These are phyloP conservation scores for Silene uniflora DNA, from an alignment of 148 eudicot genomes.

Conservation along the genomic window DNA sequence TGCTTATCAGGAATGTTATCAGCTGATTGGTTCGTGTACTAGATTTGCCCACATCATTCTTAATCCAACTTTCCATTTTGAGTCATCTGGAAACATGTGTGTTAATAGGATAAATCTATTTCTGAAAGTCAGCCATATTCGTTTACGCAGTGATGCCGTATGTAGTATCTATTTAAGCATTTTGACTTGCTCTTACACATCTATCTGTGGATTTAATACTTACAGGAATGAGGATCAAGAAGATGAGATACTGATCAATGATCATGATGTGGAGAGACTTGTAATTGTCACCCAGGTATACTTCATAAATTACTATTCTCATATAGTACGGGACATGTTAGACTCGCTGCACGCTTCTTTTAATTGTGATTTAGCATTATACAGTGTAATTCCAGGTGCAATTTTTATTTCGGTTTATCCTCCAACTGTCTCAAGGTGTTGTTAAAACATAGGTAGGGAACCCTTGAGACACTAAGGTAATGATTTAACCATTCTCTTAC, in stretches of 20 bases:
- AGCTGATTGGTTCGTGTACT: too few species aligned
- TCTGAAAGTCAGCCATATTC: too few species aligned
- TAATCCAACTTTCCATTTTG: too few species aligned
- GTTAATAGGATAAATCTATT: too few species aligned
- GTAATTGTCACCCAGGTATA: slow-evolving; percentile 91
- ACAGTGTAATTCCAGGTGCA: too few species aligned
- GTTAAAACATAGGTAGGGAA: neutral
- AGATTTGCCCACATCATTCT: too few species aligned
- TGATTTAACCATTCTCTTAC: neutral
- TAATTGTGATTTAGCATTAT: too few species aligned
- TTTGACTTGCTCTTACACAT: slow-evolving; percentile 18
- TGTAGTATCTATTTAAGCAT: slow-evolving; percentile 10
- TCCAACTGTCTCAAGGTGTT: too few species aligned
- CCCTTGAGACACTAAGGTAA: neutral
- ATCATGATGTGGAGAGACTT: slow-evolving; percentile 85
- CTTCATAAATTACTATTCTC: slow-evolving; percentile 9
- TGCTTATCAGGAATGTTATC: too few species aligned
- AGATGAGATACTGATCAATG: slow-evolving; percentile 53
- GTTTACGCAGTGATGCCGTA: slow-evolving; percentile 5
- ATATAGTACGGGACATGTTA: neutral
- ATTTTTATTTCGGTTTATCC: too few species aligned
- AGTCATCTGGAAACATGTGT: too few species aligned
- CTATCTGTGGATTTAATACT: slow-evolving; percentile 14
- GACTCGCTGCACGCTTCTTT: too few species aligned
- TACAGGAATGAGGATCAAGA: slow-evolving; percentile 78